These are phyloP conservation scores for Kluyveromyces sp. DNA, from an alignment of 1,139 yeast species.

Conservation along the genomic window DNA sequence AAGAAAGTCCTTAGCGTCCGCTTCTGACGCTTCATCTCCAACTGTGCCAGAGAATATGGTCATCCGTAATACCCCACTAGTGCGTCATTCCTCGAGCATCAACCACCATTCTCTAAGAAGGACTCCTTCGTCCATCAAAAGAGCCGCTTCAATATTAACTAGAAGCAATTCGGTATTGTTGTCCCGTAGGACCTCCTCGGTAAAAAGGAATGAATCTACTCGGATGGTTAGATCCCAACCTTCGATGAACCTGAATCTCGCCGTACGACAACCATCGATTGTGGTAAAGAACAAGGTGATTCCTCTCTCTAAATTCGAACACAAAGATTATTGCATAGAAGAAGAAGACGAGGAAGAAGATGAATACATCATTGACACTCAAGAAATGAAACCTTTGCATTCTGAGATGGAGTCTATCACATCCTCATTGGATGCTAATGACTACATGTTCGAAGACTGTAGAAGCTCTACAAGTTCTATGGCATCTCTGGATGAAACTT, in stretches of 20 bases:
- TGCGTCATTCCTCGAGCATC: slow-evolving; percentile 11
- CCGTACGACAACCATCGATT: slow-evolving; percentile 31
- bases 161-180: slow-evolving; percentile 32
- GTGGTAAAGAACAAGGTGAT: slow-evolving; percentile 31
- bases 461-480: slow-evolving; percentile 8
- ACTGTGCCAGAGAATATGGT: background rate
- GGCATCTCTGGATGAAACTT: slow-evolving; percentile 8
- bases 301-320: slow-evolving; percentile 22
- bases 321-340: slow-evolving; percentile 20
- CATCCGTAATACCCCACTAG: slow-evolving; percentile 2
- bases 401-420: slow-evolving; percentile 6
- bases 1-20: slow-evolving; percentile 4
- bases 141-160: slow-evolving; percentile 32
- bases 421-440: slow-evolving; percentile 2
- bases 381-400: slow-evolving; percentile 5
- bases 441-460: slow-evolving; percentile 10
- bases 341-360: slow-evolving; percentile 21
- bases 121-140: slow-evolving; percentile 31
- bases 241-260: slow-evolving; percentile 21
- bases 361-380: slow-evolving; percentile 20
- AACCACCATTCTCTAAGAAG: slow-evolving; percentile 25
- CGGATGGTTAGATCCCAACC: slow-evolving; percentile 25
- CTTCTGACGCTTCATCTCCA: background rate
- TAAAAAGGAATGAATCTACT: background rate
- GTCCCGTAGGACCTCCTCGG: slow-evolving; percentile 10